Conservation (phyloP, 371 early-diverging fungal species). For the Rhizomucor miehei region DNA sequence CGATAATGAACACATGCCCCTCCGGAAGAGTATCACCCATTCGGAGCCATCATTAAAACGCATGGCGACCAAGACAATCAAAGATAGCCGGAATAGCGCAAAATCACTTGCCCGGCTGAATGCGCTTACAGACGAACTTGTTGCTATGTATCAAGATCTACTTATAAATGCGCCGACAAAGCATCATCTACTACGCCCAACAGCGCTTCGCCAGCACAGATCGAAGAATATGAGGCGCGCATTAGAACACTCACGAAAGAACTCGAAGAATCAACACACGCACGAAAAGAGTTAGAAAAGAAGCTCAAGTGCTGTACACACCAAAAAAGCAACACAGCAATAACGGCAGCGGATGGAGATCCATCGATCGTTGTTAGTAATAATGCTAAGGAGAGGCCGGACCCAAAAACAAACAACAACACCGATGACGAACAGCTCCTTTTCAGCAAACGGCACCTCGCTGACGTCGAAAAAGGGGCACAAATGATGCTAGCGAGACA, state of each 20-base stretch:
- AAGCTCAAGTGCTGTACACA: constrained; percentile 16
- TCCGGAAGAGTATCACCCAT: neutral
- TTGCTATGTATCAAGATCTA: constrained; percentile 14
- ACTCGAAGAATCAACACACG: constrained; percentile 34
- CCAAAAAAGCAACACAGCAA: neutral
- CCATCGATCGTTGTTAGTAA: neutral
- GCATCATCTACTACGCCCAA: neutral
- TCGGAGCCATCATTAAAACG: neutral
- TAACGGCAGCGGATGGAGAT: neutral
- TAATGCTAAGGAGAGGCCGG: constrained; percentile 3
- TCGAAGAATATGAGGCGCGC: constrained; percentile 37
- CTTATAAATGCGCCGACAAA: constrained; percentile 19
- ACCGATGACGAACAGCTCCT: constrained; percentile 16
- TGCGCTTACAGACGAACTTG: constrained; percentile 16
- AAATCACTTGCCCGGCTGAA: neutral
- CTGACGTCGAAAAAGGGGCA: constrained; percentile 28
- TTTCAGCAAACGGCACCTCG: constrained; percentile 21
- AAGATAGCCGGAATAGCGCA: neutral
- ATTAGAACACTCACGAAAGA: constrained; percentile 31
- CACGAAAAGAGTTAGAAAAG: constrained; percentile 26
- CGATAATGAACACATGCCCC: neutral
- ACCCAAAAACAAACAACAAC: constrained; percentile 1
- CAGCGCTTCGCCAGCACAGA: neutral
- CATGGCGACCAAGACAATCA: neutral
- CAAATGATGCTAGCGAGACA: constrained; percentile 34